These are phyloP conservation scores for Trichoderma arundinaceum DNA, from an alignment of 2,329 filamentous ascomycete genomes.

Conservation along the genomic window DNA sequence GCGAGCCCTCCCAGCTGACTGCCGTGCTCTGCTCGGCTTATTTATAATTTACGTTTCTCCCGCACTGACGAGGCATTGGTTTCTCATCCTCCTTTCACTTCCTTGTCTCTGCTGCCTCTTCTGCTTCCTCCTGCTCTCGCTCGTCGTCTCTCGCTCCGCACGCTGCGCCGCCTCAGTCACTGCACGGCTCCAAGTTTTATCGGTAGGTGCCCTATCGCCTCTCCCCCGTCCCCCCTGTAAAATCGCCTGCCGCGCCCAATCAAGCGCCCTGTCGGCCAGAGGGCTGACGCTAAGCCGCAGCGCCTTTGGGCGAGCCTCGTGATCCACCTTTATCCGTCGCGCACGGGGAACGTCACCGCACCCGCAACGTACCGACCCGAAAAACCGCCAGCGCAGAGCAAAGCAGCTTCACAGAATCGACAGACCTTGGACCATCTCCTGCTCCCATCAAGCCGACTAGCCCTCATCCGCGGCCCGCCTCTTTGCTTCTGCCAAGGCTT, in stretches of 20 bases:
- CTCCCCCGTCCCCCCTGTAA: slow-evolving; percentile 7
- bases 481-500: not conserved
- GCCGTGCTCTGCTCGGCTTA: not conserved
- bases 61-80: too few relatives aligned
- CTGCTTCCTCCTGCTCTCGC: too few relatives aligned
- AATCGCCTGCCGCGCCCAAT: slow-evolving; percentile 15
- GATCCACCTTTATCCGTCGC: slow-evolving; percentile 33
- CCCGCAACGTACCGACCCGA: slow-evolving; percentile 31
- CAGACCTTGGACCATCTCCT: not conserved
- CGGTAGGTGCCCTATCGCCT: not conserved
- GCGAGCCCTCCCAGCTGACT: not conserved
- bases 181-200: not conserved
- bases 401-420: slow-evolving; percentile 1
- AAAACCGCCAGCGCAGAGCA: slow-evolving; percentile 20
- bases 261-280: slow-evolving; percentile 22
- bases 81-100: too few relatives aligned
- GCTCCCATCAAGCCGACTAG: not conserved
- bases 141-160: too few relatives aligned
- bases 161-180: too few relatives aligned
- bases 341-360: slow-evolving; percentile 24
- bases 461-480: not conserved
- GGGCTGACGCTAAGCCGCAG: slow-evolving; percentile 28
- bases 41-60: not conserved
- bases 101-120: too few relatives aligned
- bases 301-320: slow-evolving; percentile 24